Conservation (phyloP, 192 early-diverging fungal genomes). For the Coemansia sp. region DNA sequence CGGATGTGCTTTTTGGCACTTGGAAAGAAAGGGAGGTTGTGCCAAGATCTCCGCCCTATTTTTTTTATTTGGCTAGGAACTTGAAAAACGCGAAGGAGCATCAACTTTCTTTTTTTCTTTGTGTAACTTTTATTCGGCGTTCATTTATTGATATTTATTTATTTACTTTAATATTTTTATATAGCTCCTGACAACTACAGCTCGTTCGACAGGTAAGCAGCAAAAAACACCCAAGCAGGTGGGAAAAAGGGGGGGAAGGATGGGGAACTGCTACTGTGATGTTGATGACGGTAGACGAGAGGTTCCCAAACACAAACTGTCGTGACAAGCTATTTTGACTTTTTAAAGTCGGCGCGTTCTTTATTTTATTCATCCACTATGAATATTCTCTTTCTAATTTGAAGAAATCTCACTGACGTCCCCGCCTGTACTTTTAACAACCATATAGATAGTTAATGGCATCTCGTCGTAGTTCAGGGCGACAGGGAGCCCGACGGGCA, state of each 20-base stretch:
- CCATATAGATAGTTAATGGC: slow-evolving; percentile 20
- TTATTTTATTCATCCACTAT: slow-evolving; percentile 6
- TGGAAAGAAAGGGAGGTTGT: background rate
- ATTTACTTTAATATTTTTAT: background rate
- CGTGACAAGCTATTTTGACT: background rate
- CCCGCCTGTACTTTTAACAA: background rate
- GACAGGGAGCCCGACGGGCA: slow-evolving; percentile 1
- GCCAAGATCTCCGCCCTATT: background rate
- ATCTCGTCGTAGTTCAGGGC: slow-evolving; percentile 12
- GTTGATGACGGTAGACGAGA: background rate
- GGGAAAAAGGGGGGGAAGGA: background rate
- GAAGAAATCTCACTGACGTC: background rate
- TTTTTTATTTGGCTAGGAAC: background rate
- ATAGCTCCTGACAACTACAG: background rate
- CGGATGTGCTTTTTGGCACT: background rate
- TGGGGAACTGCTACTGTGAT: background rate
- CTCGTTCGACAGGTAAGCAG: background rate
- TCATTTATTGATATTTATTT: slow-evolving; percentile 2
- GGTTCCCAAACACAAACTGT: background rate
- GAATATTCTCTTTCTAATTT: background rate
- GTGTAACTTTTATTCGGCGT: slow-evolving; percentile 7
- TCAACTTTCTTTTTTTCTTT: background rate
- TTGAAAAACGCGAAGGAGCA: background rate
- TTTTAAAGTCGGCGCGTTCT: background rate
- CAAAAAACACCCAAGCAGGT: background rate